A percentile compares a stretch with the other conserved stretches of the same genome.
Conservation (phyloP, 2,329 filamentous ascomycete species). For the Purpureocillium lavendulum region DNA sequence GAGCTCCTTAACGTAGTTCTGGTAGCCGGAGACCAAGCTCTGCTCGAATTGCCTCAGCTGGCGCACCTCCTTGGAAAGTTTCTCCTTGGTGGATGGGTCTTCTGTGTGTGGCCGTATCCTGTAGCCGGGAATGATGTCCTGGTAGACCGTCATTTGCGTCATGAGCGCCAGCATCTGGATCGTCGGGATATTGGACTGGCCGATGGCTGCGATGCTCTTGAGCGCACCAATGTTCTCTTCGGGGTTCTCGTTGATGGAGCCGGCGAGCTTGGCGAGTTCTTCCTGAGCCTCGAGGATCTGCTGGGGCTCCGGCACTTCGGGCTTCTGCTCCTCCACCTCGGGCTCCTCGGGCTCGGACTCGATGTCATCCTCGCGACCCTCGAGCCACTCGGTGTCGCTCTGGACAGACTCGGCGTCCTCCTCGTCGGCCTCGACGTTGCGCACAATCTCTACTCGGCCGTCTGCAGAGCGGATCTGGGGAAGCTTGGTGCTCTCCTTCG, state of each 20-base stretch:
- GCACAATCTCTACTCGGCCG: constrained; percentile 57
- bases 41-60: constrained; percentile 80
- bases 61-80: constrained; percentile 86
- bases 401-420: constrained; percentile 52
- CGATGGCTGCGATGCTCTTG: constrained; percentile 68
- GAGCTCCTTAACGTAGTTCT: constrained; percentile 72
- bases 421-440: constrained; percentile 42
- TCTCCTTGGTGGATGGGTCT: constrained; percentile 64
- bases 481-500: constrained; percentile 63
- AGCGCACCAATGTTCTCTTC: constrained; percentile 81
- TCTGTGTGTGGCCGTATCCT: constrained; percentile 77
- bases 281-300: constrained; percentile 86
- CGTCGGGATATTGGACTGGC: constrained; percentile 57
- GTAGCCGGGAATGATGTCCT: constrained; percentile 94
- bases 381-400: constrained; percentile 57
- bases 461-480: constrained; percentile 75
- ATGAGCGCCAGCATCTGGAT: constrained; percentile 81
- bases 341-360: constrained; percentile 40
- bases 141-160: constrained; percentile 85
- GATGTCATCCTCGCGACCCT: constrained; percentile 46
- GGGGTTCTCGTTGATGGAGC: constrained; percentile 78
- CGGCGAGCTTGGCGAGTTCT: constrained; percentile 77
- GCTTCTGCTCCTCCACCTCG: constrained; percentile 40
- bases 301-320: constrained; percentile 63
- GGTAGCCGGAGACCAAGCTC: constrained; percentile 75